Evolutionary conservation across 208 protist species (phyloP).

Genomic region (Jaenimonas drosophilae): DNA sequence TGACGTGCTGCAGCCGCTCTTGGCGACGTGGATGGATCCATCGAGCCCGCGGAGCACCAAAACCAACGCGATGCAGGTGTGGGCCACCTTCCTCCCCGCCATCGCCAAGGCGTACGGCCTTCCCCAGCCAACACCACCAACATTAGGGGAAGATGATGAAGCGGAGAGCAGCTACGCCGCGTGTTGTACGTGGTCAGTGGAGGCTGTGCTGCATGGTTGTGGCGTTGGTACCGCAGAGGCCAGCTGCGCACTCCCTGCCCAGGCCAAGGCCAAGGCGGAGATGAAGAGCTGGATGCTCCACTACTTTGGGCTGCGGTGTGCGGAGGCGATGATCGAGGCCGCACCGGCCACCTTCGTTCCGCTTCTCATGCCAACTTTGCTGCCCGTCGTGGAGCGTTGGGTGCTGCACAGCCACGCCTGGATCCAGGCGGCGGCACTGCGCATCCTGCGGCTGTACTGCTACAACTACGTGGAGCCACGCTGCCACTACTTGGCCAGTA

Average conservation of each 20-base stretch:
- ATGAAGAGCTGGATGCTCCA: conserved; percentile 59
- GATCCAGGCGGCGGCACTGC: conserved; percentile 62
- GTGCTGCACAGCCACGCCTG: conserved; percentile 74
- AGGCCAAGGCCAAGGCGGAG: conserved; percentile 45
- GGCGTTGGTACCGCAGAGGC: no score
- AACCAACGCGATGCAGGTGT: conserved; percentile 59
- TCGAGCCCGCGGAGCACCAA: conserved; percentile 29
- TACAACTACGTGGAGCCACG: conserved; percentile 57
- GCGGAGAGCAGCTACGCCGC: conserved; percentile 26
- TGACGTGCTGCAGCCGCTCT: conserved; percentile 61
- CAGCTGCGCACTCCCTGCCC: conserved; percentile 19
- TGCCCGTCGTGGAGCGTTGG: conserved; percentile 36
- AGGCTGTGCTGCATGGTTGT: conserved; percentile 33
- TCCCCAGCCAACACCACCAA: conserved; percentile 3
- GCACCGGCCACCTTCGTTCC: conserved; percentile 41
- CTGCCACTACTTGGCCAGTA: conserved; percentile 35
- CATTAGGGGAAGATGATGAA: conserved; percentile 11
- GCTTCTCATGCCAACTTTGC: conserved; percentile 18
- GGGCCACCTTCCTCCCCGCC: conserved; percentile 54
- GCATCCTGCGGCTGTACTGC: conserved; percentile 66
- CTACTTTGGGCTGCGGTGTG: conserved; percentile 73
- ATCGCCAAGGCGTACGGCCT: conserved; percentile 12
- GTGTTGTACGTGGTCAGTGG: conserved; percentile 57
- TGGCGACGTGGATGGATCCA: conserved; percentile 43
- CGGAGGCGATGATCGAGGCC: conserved; percentile 43